Percentiles rank a stretch among this genome's conserved stretches.
Conservation (phyloP, 2,329 filamentous ascomycete species). For the Neofusicoccum sp. region DNA sequence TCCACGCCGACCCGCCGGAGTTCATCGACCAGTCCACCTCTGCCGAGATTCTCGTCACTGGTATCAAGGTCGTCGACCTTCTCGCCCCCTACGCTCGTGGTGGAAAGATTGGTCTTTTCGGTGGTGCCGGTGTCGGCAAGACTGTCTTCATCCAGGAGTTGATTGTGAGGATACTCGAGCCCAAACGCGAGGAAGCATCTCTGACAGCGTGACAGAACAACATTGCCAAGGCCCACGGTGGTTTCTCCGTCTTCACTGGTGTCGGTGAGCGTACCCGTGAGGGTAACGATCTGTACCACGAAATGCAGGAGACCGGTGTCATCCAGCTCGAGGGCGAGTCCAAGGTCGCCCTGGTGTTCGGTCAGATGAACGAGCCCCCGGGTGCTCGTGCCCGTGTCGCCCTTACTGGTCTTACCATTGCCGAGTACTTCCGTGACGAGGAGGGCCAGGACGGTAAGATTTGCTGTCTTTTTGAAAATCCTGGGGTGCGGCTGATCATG, state of each 20-base stretch:
- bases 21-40: conserved; percentile 96
- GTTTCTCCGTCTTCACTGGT: conserved; percentile 99
- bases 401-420: conserved; percentile 78
- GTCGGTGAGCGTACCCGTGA: conserved; percentile 99
- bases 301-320: conserved; percentile 99
- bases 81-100: conserved; percentile 99
- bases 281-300: conserved; percentile 99
- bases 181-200: background rate
- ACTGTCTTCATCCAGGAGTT: conserved; percentile 99
- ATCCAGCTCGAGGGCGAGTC: conserved; percentile 99
- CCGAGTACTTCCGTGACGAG: conserved; percentile 79
- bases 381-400: conserved; percentile 99
- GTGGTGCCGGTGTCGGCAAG: conserved; percentile 99
- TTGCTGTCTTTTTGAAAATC: background rate
- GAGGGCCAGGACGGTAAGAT: conserved; percentile 81
- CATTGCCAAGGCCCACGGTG: conserved; percentile 99
- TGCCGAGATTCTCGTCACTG: conserved; percentile 95
- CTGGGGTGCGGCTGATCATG: conserved; percentile 27
- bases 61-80: conserved; percentile 99
- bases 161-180: conserved; percentile 60
- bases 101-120: conserved; percentile 99
- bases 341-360: conserved; percentile 99
- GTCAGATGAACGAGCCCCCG: conserved; percentile 99
- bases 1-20: conserved; percentile 88
- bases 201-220: conserved; percentile 69